These are phyloP conservation scores for Linnemannia zychae DNA, from an alignment of 192 early-diverging fungal genomes.

Conservation along the genomic window DNA sequence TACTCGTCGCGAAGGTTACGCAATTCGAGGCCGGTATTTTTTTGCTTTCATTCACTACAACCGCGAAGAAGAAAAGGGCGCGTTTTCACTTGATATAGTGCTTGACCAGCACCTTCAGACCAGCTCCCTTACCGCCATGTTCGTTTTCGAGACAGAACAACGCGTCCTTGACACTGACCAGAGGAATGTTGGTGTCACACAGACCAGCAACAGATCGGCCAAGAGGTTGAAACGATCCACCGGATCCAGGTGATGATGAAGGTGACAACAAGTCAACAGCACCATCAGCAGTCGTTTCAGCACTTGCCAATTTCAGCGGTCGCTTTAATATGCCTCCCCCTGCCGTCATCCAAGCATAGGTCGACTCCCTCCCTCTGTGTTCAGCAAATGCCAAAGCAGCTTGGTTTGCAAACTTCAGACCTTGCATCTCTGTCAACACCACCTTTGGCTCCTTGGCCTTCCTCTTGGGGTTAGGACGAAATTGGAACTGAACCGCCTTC, in stretches of 20 bases:
- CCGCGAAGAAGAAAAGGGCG: not conserved
- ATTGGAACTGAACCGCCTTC: not conserved
- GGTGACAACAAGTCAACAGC: not conserved
- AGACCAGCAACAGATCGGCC: not conserved
- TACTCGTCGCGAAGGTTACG: not conserved
- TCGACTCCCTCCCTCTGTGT: not conserved
- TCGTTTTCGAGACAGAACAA: conserved; percentile 1
- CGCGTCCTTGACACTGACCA: not conserved
- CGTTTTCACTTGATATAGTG: not conserved
- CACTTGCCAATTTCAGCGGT: not conserved
- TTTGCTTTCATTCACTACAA: not conserved
- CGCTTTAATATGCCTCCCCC: not conserved
- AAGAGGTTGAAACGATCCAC: no score
- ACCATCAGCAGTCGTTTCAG: not conserved
- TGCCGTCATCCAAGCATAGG: not conserved
- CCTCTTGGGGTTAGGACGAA: no score
- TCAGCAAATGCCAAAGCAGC: not conserved
- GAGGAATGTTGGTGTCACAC: not conserved
- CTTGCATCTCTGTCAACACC: not conserved
- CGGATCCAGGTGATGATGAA: not conserved
- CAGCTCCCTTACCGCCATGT: not conserved
- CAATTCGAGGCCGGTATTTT: not conserved
- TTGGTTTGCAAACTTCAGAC: not conserved
- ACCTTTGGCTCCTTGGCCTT: not conserved
- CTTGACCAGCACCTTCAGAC: not conserved